Percentiles rank a stretch among this genome's conserved stretches.
Conservation (phyloP, 2,329 filamentous ascomycete genomes). For the Incumbomyces lentus region DNA sequence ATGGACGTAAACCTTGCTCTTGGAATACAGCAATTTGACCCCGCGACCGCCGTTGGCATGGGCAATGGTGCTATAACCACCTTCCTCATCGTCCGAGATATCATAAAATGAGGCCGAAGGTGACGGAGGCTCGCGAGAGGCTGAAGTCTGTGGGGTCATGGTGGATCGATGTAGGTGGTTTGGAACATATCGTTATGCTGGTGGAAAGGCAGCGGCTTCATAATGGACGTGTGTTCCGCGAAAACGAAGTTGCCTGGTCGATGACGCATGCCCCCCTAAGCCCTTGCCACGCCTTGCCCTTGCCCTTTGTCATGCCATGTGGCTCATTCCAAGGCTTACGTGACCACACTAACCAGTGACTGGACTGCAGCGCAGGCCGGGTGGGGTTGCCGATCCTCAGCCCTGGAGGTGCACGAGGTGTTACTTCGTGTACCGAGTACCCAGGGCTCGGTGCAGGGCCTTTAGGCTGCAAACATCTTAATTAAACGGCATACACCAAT, state of each 20-base stretch:
- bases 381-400: no score
- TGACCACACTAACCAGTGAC: no score
- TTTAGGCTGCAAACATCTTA: no score
- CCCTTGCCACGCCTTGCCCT: not conserved
- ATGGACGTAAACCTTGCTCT: constrained; percentile 98
- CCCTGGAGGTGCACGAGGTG: no score
- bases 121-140: constrained; percentile 42
- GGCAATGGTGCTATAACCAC: constrained; percentile 86
- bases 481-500: no score
- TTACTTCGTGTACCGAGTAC: no score
- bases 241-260: not conserved
- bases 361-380: no score
- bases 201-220: not conserved
- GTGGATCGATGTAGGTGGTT: not conserved
- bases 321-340: not conserved
- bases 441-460: no score
- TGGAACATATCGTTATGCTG: not conserved
- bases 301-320: not conserved
- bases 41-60: constrained; percentile 66
- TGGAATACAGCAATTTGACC: constrained; percentile 88
- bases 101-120: constrained; percentile 87
- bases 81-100: constrained; percentile 91
- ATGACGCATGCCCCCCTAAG: not conserved
- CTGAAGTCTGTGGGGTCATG: not conserved
- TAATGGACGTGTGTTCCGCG: not conserved